phyloP scores from a whole-genome alignment of 257 asterid species.

The Penstemon eatonii region DNA sequence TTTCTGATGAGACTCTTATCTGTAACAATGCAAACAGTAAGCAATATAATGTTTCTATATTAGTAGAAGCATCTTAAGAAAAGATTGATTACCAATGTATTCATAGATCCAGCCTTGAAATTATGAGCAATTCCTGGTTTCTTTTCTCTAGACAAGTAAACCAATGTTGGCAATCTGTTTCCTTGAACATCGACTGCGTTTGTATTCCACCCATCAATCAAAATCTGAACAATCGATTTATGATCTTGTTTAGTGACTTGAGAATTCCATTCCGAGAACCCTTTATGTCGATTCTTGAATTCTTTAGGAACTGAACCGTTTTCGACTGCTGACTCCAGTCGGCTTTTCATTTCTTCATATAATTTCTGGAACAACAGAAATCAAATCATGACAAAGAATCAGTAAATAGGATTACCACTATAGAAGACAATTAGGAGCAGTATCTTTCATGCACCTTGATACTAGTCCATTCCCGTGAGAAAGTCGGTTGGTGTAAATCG shows the following conservation, averaged over 20 bases:
- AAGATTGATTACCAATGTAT: constrained; percentile 46
- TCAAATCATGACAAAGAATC: neutral
- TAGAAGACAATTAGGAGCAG: neutral
- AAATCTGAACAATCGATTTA: constrained; percentile 60
- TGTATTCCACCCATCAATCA: constrained; percentile 41
- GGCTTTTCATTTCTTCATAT: constrained; percentile 49
- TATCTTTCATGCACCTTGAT: constrained; percentile 38
- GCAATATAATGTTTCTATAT: neutral
- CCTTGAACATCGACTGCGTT: constrained; percentile 39
- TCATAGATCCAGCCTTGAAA: constrained; percentile 73
- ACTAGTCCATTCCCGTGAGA: constrained; percentile 34
- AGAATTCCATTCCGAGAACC: constrained; percentile 53
- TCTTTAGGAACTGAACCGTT: constrained; percentile 38
- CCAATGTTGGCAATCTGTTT: constrained; percentile 46
- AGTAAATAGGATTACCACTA: neutral
- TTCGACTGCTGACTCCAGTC: constrained; percentile 33
- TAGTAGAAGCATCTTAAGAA: neutral
- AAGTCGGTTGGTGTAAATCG: constrained; percentile 15
- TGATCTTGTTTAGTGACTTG: constrained; percentile 52
- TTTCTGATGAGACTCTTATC: constrained; percentile 73
- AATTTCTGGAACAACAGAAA: constrained; percentile 34
- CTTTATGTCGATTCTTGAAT: constrained; percentile 42
- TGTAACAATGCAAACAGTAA: constrained; percentile 29
- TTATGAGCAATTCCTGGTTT: constrained; percentile 47
- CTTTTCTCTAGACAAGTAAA: constrained; percentile 60